A percentile compares a stretch with the other conserved stretches of the same genome.
Evolutionary conservation across 139 green algal genomes (phyloP).

Genomic region (Trebouxia sp.): DNA sequence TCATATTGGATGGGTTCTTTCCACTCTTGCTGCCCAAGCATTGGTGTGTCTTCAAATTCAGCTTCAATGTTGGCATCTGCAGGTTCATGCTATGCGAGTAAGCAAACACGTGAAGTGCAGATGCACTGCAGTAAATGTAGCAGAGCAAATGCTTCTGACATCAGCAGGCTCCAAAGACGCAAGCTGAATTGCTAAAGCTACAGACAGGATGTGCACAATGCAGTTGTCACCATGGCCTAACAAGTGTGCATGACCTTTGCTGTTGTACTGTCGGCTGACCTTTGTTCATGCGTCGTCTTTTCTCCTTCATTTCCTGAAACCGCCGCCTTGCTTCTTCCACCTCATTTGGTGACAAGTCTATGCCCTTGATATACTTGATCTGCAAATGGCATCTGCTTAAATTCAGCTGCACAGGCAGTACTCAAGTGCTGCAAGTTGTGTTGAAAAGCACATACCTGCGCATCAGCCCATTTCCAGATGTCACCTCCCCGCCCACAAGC

Average conservation of each 20-base stretch:
- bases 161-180: too few species aligned
- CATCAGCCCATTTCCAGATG: slow-evolving; percentile 86
- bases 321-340: slow-evolving; percentile 74
- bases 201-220: too few species aligned
- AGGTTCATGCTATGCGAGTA: neutral
- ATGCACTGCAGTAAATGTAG: too few species aligned
- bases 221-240: too few species aligned
- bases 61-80: slow-evolving; percentile 32
- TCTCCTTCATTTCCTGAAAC: slow-evolving; percentile 31
- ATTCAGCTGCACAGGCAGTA: neutral
- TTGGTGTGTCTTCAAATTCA: slow-evolving; percentile 46
- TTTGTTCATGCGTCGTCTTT: neutral
- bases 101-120: too few species aligned
- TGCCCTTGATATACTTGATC: slow-evolving; percentile 74
- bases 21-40: slow-evolving; percentile 51
- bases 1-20: slow-evolving; percentile 59
- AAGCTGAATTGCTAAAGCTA: too few species aligned
- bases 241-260: too few species aligned
- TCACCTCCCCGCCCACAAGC: slow-evolving; percentile 90
- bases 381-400: slow-evolving; percentile 30
- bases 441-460: slow-evolving; percentile 36
- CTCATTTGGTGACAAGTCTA: slow-evolving; percentile 84
- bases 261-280: neutral
- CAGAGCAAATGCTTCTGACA: too few species aligned
- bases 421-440: too few species aligned